A percentile compares a stretch with the other conserved stretches of the same genome.
phyloP scores from a whole-genome alignment of 2,329 filamentous ascomycete genomes.

The Pseudopyrenochaeta lycopersici region DNA sequence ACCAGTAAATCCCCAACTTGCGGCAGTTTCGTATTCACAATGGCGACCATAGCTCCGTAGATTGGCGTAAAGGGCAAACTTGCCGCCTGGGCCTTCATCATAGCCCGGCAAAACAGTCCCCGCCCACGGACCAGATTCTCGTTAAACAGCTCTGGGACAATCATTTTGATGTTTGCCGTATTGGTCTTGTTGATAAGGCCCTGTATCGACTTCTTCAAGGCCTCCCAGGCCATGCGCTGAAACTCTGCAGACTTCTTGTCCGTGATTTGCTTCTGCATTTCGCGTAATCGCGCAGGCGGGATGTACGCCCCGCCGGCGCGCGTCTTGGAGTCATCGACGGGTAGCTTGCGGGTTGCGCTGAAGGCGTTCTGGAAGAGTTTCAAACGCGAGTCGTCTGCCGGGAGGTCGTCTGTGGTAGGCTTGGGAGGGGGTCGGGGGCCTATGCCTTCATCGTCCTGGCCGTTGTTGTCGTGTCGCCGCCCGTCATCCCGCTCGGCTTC shows the following conservation, averaged over 20 bases:
- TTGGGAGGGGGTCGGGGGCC: constrained; percentile 60
- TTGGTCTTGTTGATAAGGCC: constrained; percentile 99
- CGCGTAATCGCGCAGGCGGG: constrained; percentile 86
- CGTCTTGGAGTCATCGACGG: constrained; percentile 86
- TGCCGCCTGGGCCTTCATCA: constrained; percentile 98
- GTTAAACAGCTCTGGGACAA: constrained; percentile 93
- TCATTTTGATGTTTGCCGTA: constrained; percentile 95
- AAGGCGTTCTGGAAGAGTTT: constrained; percentile 49
- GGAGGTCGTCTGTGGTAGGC: constrained; percentile 23
- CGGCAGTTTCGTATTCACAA: constrained; percentile 96
- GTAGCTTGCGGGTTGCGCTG: constrained; percentile 76
- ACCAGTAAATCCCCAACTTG: constrained; percentile 92
- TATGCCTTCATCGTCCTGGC: constrained; percentile 74
- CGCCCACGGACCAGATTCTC: constrained; percentile 93
- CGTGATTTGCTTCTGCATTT: constrained; percentile 94
- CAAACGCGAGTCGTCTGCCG: constrained; percentile 46
- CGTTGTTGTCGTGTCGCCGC: constrained; percentile 52
- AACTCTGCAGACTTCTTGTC: constrained; percentile 97
- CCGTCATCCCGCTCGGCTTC: constrained; percentile 40
- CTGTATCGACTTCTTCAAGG: constrained; percentile 98
- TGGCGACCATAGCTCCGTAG: constrained; percentile 93
- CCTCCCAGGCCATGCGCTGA: constrained; percentile 99
- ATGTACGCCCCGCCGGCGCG: constrained; percentile 97
- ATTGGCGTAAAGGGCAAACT: constrained; percentile 96
- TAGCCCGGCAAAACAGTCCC: constrained; percentile 91